phyloP scores from a whole-genome alignment of 768 basidiomycete genomes.

The Kwoniella pini region DNA sequence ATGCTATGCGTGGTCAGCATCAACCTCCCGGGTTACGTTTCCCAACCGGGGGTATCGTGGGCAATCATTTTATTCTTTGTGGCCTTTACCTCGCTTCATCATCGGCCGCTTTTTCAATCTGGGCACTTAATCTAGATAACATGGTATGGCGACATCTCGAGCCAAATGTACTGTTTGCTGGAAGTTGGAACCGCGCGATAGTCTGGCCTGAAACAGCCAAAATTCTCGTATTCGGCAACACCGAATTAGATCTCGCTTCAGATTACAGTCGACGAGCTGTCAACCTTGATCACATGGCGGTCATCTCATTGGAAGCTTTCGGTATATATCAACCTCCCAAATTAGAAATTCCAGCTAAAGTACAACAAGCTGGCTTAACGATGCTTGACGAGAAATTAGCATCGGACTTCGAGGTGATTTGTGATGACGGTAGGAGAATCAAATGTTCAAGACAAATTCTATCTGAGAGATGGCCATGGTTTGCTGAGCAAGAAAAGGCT shows the following conservation, averaged over 20 bases:
- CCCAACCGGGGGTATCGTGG: constrained; percentile 89
- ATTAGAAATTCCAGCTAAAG: constrained; percentile 62
- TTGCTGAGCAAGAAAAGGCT: constrained; percentile 55
- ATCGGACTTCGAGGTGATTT: constrained; percentile 90
- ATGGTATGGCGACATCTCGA: constrained; percentile 45
- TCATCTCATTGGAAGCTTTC: constrained; percentile 88
- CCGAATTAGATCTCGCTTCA: constrained; percentile 53
- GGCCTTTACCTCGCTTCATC: constrained; percentile 94
- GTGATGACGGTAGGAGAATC: constrained; percentile 83
- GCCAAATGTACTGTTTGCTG: constrained; percentile 64
- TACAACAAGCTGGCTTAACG: constrained; percentile 81
- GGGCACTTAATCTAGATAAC: constrained; percentile 79
- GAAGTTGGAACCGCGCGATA: constrained; percentile 93
- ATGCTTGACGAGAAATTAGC: constrained; percentile 76
- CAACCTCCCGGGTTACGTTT: constrained; percentile 95
- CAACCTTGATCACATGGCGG: constrained; percentile 72
- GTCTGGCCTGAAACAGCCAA: constrained; percentile 81
- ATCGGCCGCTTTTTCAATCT: constrained; percentile 92
- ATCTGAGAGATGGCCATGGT: constrained; percentile 94
- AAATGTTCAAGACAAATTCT: constrained; percentile 79
- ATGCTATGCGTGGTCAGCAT: constrained; percentile 69
- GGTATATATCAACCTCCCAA: constrained; percentile 90
- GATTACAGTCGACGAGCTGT: constrained; percentile 52
- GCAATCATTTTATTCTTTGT: constrained; percentile 80
- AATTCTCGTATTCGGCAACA: constrained; percentile 88